Evolutionary conservation across 2,329 filamentous ascomycete genomes (phyloP).

Genomic region (Tricladium varicosporioides): DNA sequence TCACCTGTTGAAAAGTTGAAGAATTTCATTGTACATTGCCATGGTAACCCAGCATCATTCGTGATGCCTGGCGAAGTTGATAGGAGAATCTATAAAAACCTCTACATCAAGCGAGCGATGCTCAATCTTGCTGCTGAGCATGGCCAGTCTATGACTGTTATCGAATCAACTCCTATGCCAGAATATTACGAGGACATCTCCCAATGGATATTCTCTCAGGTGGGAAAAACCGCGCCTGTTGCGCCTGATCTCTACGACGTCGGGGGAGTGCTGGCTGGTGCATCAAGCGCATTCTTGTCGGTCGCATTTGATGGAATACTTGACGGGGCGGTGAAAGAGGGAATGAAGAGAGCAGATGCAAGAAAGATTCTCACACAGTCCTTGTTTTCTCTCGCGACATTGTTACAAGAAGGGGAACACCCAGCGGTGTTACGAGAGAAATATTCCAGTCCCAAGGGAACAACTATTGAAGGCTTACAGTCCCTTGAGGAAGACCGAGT

Average conservation of each 20-base stretch:
- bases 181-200: conserved; percentile 57
- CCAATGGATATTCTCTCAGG: conserved; percentile 73
- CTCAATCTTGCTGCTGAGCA: conserved; percentile 81
- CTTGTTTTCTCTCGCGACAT: conserved; percentile 53
- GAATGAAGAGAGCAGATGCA: conserved; percentile 69
- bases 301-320: conserved; percentile 74
- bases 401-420: conserved; percentile 64
- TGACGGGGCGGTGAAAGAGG: conserved; percentile 77
- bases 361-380: conserved; percentile 75
- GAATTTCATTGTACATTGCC: conserved; percentile 49
- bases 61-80: no score
- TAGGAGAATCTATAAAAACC: conserved; percentile 42
- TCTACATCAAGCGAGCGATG: conserved; percentile 74
- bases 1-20: conserved; percentile 69
- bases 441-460: conserved; percentile 73
- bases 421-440: conserved; percentile 73
- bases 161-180: conserved; percentile 51
- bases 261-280: conserved; percentile 70
- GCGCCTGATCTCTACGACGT: conserved; percentile 69
- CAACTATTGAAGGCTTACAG: conserved; percentile 72
- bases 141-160: conserved; percentile 78
- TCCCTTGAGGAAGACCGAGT: conserved; percentile 72
- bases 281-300: conserved; percentile 72
- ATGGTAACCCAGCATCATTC: no score
- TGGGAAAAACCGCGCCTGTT: conserved; percentile 68